phyloP scores from a whole-genome alignment of 805 yeast species.

The Metschnikowia cerradonensis region DNA sequence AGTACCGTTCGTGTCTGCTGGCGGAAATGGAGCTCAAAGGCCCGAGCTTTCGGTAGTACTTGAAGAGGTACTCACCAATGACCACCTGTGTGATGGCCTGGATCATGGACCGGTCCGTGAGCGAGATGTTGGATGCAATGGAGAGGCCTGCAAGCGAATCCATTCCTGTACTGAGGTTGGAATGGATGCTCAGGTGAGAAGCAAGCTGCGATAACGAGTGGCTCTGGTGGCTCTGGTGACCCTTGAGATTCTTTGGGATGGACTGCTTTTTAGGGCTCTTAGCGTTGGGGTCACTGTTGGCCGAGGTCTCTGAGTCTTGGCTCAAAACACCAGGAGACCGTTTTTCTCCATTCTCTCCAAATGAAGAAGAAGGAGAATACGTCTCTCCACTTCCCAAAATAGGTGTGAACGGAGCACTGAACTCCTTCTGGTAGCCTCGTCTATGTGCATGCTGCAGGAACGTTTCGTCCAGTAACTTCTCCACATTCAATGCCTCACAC shows the following conservation, averaged over 20 bases:
- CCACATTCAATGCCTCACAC: conserved; percentile 40
- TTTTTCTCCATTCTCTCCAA: background rate
- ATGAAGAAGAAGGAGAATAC: conserved; percentile 19
- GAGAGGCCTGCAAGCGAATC: conserved; percentile 39
- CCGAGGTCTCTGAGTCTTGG: too few relatives aligned
- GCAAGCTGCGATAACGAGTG: too few relatives aligned
- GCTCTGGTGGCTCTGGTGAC: too few relatives aligned
- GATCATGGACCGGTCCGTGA: conserved; percentile 67
- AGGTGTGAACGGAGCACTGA: conserved; percentile 20
- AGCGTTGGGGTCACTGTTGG: background rate
- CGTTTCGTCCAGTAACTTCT: conserved; percentile 42
- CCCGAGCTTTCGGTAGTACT: conserved; percentile 76
- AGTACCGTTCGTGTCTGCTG: conserved; percentile 82
- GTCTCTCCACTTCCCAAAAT: conserved; percentile 11
- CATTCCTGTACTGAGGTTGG: conserved; percentile 24
- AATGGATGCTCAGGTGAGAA: conserved; percentile 29
- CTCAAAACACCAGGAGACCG: too few relatives aligned
- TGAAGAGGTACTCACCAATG: conserved; percentile 85
- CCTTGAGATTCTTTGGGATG: background rate
- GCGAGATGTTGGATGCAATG: conserved; percentile 59
- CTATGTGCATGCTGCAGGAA: conserved; percentile 44
- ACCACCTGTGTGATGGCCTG: conserved; percentile 89
- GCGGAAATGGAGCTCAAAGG: conserved; percentile 73
- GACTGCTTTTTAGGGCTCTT: background rate
- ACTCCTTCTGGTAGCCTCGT: conserved; percentile 42